phyloP scores from a whole-genome alignment of 2,329 filamentous ascomycete genomes.

The Scedosporium minutisporum region DNA sequence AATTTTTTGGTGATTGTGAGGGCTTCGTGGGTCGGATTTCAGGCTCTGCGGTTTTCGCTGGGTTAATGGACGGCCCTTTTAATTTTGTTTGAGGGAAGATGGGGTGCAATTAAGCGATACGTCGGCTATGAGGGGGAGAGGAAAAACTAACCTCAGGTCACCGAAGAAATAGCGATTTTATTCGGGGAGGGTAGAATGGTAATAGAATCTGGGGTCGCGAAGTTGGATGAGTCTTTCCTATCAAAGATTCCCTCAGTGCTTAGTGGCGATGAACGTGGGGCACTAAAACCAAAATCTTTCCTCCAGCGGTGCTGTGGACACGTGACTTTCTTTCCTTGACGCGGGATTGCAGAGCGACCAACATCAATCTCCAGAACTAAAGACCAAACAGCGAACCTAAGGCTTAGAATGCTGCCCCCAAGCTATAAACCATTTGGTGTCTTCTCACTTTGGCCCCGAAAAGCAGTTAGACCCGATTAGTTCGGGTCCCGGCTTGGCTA shows the following conservation, averaged over 20 bases:
- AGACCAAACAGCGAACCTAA: too few species aligned
- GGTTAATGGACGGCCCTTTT: background rate
- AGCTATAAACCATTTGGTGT: too few species aligned
- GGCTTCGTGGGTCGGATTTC: conserved; percentile 6
- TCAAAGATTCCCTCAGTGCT: background rate
- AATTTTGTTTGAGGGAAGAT: too few species aligned
- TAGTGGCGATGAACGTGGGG: conserved; percentile 6
- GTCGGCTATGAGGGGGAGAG: background rate
- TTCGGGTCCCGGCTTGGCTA: too few species aligned
- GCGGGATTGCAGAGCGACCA: background rate
- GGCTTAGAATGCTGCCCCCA: too few species aligned
- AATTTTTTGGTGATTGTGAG: conserved; percentile 10
- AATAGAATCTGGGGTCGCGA: conserved; percentile 10
- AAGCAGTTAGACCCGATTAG: background rate
- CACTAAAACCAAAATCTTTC: background rate
- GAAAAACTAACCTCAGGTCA: background rate
- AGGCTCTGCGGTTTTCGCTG: background rate
- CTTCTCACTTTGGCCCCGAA: too few species aligned
- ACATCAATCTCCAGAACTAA: too few species aligned
- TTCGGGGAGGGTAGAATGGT: conserved; percentile 5
- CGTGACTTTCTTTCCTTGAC: conserved; percentile 1
- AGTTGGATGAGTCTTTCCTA: conserved; percentile 9
- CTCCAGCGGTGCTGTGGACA: background rate
- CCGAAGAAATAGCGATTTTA: conserved; percentile 1
- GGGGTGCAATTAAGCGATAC: background rate